phyloP scores from a whole-genome alignment of 768 basidiomycete genomes.

The Mycena crocata region DNA sequence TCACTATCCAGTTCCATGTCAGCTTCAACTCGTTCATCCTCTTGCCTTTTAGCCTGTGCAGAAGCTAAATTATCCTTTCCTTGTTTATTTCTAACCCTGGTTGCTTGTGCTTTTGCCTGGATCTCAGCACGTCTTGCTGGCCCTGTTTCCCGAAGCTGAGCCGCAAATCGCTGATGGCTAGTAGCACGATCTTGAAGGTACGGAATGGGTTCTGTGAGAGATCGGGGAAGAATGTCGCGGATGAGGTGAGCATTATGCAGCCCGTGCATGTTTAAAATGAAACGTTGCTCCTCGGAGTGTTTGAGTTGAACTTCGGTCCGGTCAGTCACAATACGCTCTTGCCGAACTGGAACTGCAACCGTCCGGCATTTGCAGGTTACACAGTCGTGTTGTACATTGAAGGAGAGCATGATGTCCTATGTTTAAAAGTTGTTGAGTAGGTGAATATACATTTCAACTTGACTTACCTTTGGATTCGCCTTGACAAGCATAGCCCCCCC shows the following conservation, averaged over 20 bases:
- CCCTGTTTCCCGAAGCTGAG: background rate
- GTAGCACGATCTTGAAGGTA: slow-evolving; percentile 1
- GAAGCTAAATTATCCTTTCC: background rate
- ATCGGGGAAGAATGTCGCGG: background rate
- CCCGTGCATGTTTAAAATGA: slow-evolving; percentile 6
- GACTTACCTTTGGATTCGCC: background rate
- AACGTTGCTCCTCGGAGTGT: background rate
- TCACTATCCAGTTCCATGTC: background rate
- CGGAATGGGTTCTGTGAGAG: background rate
- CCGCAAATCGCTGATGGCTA: background rate
- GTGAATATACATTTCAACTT: background rate
- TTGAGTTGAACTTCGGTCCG: background rate
- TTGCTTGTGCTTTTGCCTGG: background rate
- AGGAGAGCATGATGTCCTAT: slow-evolving; percentile 6
- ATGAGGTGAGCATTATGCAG: slow-evolving; percentile 10
- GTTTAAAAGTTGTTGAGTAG: background rate
- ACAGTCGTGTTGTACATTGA: slow-evolving; percentile 10
- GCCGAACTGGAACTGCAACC: background rate
- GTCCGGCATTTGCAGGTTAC: background rate
- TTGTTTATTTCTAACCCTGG: background rate
- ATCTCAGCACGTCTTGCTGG: too few species aligned
- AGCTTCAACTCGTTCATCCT: background rate
- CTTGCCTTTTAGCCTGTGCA: background rate
- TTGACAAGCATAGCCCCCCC: too few species aligned
- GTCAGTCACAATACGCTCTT: slow-evolving; percentile 1